Conservation (phyloP, 257 asterid species). For the Thymus mandschuricus region DNA sequence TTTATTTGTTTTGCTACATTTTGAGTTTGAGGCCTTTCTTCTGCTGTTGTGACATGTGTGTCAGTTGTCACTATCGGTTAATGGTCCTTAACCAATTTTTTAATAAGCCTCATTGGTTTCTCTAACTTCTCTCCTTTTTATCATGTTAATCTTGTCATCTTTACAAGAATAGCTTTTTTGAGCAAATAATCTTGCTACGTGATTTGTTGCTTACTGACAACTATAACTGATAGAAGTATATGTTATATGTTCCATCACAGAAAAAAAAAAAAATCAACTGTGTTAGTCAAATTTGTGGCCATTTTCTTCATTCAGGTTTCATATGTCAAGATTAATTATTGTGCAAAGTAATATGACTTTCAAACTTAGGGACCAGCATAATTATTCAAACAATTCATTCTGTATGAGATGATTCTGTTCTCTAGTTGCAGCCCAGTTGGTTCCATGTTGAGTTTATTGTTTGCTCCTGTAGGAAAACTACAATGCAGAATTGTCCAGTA, state of each 20-base stretch:
- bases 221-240: not conserved
- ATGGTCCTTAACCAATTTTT: conserved; percentile 1
- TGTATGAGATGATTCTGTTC: not conserved
- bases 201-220: not conserved
- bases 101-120: not conserved
- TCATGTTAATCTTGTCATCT: conserved; percentile 24
- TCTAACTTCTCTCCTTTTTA: conserved; percentile 4
- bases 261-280: conserved; percentile 11
- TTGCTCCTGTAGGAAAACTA: conserved; percentile 64
- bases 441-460: conserved; percentile 11
- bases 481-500: conserved; percentile 73
- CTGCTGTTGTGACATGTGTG: conserved; percentile 9
- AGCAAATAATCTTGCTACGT: conserved; percentile 11
- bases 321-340: not conserved
- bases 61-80: not conserved
- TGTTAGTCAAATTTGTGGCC: conserved; percentile 17
- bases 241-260: not conserved
- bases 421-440: conserved; percentile 15
- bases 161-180: conserved; percentile 6
- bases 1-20: conserved; percentile 19
- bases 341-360: not conserved
- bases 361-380: conserved; percentile 9
- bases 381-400: not conserved
- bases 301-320: conserved; percentile 5
- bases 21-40: conserved; percentile 16